These are phyloP conservation scores for Xylaria digitata DNA, from an alignment of 2,329 filamentous ascomycete species.

Conservation along the genomic window DNA sequence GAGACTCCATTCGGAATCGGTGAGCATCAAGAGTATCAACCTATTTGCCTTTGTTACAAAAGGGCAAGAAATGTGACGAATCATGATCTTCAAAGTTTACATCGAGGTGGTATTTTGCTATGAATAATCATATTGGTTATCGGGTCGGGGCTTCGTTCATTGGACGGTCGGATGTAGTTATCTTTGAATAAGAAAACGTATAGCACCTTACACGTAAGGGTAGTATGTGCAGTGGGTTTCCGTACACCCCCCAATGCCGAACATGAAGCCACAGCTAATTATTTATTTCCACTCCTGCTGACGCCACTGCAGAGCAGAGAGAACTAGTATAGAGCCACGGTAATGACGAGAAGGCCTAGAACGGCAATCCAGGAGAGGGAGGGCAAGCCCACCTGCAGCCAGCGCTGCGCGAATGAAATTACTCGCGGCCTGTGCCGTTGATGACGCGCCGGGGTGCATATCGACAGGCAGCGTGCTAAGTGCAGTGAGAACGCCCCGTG, in stretches of 20 bases:
- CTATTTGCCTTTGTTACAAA: neutral
- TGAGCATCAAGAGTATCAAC: neutral
- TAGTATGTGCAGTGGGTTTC: neutral
- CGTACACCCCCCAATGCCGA: neutral
- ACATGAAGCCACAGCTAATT: neutral
- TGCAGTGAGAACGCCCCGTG: conserved; percentile 18
- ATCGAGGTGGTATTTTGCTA: neutral
- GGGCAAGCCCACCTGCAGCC: conserved; percentile 34
- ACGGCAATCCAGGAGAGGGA: conserved; percentile 30
- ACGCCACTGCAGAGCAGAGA: conserved; percentile 30
- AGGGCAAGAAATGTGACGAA: conserved; percentile 4
- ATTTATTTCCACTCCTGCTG: conserved; percentile 2
- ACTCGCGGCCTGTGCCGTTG: conserved; percentile 36
- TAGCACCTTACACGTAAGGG: neutral
- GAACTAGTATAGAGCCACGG: neutral
- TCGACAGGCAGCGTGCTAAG: conserved; percentile 34
- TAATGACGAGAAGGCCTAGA: conserved; percentile 16
- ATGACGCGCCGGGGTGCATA: conserved; percentile 18
- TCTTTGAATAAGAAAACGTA: neutral
- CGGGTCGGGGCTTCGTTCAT: too few relatives aligned
- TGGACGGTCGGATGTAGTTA: neutral
- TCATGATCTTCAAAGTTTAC: neutral
- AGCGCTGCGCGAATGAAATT: conserved; percentile 39
- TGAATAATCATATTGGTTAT: too few relatives aligned
- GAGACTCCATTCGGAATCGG: neutral